Evolutionary conservation across 2,329 filamentous ascomycete species (phyloP).

Genomic region (Arthrobotrys pseudoclavata): DNA sequence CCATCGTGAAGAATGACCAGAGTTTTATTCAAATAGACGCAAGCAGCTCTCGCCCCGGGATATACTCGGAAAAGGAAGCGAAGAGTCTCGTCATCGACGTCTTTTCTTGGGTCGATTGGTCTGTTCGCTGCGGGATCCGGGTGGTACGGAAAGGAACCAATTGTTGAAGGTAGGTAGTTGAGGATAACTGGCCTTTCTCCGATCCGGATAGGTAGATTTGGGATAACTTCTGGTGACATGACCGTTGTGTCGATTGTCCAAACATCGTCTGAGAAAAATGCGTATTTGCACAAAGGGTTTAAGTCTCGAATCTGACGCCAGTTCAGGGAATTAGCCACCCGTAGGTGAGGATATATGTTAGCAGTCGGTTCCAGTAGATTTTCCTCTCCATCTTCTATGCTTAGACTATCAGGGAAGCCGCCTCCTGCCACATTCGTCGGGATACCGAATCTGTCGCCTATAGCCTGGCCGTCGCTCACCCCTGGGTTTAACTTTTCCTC

Average conservation of each 20-base stretch:
- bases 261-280: slow-evolving; percentile 18
- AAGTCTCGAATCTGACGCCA: slow-evolving; percentile 25
- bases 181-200: slow-evolving; percentile 37
- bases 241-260: slow-evolving; percentile 41
- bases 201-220: slow-evolving; percentile 24
- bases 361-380: too few relatives aligned
- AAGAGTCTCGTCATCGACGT: slow-evolving; percentile 31
- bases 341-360: not conserved
- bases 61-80: slow-evolving; percentile 26
- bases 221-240: not conserved
- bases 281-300: slow-evolving; percentile 11
- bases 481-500: too few relatives aligned
- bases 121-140: slow-evolving; percentile 12
- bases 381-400: too few relatives aligned
- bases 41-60: slow-evolving; percentile 34
- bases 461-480: too few relatives aligned
- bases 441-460: too few relatives aligned
- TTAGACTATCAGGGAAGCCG: too few relatives aligned
- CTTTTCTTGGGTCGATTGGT: slow-evolving; percentile 25
- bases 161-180: slow-evolving; percentile 11
- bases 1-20: slow-evolving; percentile 33
- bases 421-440: too few relatives aligned
- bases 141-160: slow-evolving; percentile 14
- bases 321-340: slow-evolving; percentile 11
- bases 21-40: slow-evolving; percentile 27